Base-by-base conservation (phyloP, 805 yeast species). In the Metschnikowia koreensis region DNA sequence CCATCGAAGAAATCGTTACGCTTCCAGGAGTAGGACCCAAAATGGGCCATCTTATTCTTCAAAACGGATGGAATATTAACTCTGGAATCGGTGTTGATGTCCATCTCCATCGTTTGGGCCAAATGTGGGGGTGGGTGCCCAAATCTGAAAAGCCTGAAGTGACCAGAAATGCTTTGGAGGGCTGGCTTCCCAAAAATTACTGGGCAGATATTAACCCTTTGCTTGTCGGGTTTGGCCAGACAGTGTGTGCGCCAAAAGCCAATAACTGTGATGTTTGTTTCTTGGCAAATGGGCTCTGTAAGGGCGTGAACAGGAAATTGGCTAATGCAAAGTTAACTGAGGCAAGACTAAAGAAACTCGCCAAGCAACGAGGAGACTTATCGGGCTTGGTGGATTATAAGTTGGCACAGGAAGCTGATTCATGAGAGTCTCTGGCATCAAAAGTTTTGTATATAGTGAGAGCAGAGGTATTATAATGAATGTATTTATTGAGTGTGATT, bases 11-110 rank as follows among this genome's bases (percentile, higher is more conserved):
- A 0, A 75, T 92, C 47, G 75, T 80, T 6, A 67, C 79, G 0
- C 70, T 92, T 33, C 97, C 97, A 0, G 98, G 98, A 0, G 96
- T 92, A 2, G 98, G 98, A 0, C 97, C 97, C 8, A 92, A 92
- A 66, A 92, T 92, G 98, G 96, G 96, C 0, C 87, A 81, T 64
- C 69, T 92, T 38, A 76, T 92, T 1, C 71, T 90, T 52, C 96
- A 90, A 61, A 80, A 82, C 39, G 96, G 94, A 0, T 91, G 97
- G 97, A 72, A 76, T 40, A 72, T 84, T 52, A 83, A 77, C 48
- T 71, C 75, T 12, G 97, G 97, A 0, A 89, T 92, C n/a, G 97
- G 97, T 8, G 97, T 92, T 10, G 98, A 92, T 65, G 92, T 89
- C 2, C 98, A 92, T 66, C 82, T 92, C 48, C 92, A 88, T 60